Base-by-base conservation (phyloP, 768 basidiomycete genomes). In the Phylloporus sp. region DNA sequence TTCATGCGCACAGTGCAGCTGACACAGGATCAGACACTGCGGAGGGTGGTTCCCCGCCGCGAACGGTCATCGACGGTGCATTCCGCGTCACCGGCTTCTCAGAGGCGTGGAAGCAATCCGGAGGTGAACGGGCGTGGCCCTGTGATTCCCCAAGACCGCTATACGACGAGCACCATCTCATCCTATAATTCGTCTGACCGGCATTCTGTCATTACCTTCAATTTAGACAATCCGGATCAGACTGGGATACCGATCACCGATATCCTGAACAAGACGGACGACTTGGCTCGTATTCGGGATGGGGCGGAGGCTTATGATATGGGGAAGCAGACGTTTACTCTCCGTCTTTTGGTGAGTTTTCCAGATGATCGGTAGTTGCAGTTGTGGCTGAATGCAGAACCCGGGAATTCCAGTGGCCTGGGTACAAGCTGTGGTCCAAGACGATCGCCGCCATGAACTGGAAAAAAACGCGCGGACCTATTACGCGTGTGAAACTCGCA, bases 371-470 rank as follows among this genome's bases (percentile, higher is more conserved):
- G 5, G 9, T 35, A 17, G 3, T 18, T 11, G 41, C 15, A 1
- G 13, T 23, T 46, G 41, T 42, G 29, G 38, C 44, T 51, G 15
- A 52, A 31, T 7, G 6, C 43, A 40, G 28, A 15, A 24, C 23
- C 7, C n/a, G 3, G 17, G 32, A 38, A 42, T 23, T 45, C 32
- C 54, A 88, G 86, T 90, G 86, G 86, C 86, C 85, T 15, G 86
- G 86, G 4, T 89, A 89, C 58, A 69, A 74, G 42, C 76, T 77
- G 46, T 88, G 81, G 82, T 79, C 78, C 53, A 75, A 84, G 50
- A 86, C 88, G 53, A 84, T 89, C 52, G 82, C 86, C 6, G 85
- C 86, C 1, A 75, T 80, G 59, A 81, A 89, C 61, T 90, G 86
- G 67, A 76, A 77, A 17, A 87, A 78, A 57, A 77, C 77, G 1